These are phyloP conservation scores for Phallus indusiatus DNA, from an alignment of 768 basidiomycete genomes.

Conservation along the genomic window DNA sequence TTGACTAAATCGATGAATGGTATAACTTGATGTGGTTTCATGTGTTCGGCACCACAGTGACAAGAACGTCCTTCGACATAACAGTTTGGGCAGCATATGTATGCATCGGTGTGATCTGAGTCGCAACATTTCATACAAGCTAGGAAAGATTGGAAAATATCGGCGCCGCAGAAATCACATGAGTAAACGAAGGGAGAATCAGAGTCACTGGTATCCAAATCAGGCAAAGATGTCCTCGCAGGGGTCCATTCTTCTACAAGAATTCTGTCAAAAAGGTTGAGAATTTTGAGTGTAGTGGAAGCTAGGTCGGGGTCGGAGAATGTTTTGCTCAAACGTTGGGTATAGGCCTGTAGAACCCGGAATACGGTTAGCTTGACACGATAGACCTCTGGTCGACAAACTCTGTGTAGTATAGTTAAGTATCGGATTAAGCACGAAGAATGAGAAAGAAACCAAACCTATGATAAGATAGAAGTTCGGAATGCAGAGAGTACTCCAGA, in stretches of 20 bases:
- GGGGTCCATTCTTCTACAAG: constrained; percentile 36
- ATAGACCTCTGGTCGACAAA: constrained; percentile 75
- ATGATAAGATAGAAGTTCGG: constrained; percentile 73
- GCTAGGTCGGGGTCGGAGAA: background rate
- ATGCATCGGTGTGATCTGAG: constrained; percentile 4
- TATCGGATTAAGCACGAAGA: background rate
- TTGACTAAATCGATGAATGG: constrained; percentile 36
- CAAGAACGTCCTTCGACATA: constrained; percentile 76
- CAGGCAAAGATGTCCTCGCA: constrained; percentile 14
- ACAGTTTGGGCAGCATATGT: constrained; percentile 58
- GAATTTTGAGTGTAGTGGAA: constrained; percentile 20
- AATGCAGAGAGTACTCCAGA: constrained; percentile 47
- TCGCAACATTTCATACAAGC: constrained; percentile 47
- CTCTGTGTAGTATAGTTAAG: constrained; percentile 31
- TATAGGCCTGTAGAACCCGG: constrained; percentile 36
- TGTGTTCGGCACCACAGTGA: constrained; percentile 34
- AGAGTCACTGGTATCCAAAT: constrained; percentile 8
- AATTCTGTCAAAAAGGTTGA: constrained; percentile 42
- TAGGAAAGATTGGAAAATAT: constrained; percentile 77
- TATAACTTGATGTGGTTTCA: constrained; percentile 54
- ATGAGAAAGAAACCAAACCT: constrained; percentile 34
- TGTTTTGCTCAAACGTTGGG: constrained; percentile 7
- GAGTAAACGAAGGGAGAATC: constrained; percentile 19
- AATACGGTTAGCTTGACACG: constrained; percentile 60
- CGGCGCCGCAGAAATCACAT: constrained; percentile 76